Evolutionary conservation across 148 eudicot species (phyloP), one percentile per base, ranked within the genome.

Genomic region (Camellia sinensis): DNA sequence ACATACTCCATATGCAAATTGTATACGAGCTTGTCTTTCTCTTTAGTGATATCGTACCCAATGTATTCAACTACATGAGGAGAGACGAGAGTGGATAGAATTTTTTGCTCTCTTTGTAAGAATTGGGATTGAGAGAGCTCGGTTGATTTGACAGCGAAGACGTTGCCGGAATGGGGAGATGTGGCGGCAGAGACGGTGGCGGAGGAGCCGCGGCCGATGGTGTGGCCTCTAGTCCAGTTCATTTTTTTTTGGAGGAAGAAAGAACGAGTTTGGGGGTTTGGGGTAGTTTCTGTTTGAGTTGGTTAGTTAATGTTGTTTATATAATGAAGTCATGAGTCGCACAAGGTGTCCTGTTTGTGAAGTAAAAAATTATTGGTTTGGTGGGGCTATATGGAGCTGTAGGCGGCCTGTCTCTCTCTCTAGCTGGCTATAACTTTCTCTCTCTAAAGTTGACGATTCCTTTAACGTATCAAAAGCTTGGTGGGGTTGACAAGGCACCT

Each of bases 151-250:
- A 87, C 92, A 3, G 92, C 94, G 22, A 84, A 77, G 40, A 82
- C 22, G 4, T 87, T 84, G 5, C 82, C 89, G 66, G 84, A 77
- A 3, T 7, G 60, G 6, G 19, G 71, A 9, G 86, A 83, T 11
- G 80, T 67, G 64, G 93, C 91, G 68, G 65, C 43, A 19, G 88
- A 86, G 79, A 90, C 93, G 56, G 86, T 79, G 74, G 93, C 93
- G 44, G 89, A 71, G 48, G 89, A 84, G 61, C 93, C 93, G 40
- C 84, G 88, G 82, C 91, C 93, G 71, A 90, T 76, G 71, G 63
- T 67, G 74, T 50, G 88, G 77, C 91, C 93, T 80, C 89, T 85
- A 22, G 82, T 86, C 90, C 90, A 90, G n/a, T 83, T 89, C 92
- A 90, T 89, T 10, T 76, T 21, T 3, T 50, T 40, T 74, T 44